A percentile compares a stretch with the other conserved stretches of the same genome.
Evolutionary conservation across 2,329 filamentous ascomycete genomes (phyloP).

Genomic region (Aspergillus intermedius): DNA sequence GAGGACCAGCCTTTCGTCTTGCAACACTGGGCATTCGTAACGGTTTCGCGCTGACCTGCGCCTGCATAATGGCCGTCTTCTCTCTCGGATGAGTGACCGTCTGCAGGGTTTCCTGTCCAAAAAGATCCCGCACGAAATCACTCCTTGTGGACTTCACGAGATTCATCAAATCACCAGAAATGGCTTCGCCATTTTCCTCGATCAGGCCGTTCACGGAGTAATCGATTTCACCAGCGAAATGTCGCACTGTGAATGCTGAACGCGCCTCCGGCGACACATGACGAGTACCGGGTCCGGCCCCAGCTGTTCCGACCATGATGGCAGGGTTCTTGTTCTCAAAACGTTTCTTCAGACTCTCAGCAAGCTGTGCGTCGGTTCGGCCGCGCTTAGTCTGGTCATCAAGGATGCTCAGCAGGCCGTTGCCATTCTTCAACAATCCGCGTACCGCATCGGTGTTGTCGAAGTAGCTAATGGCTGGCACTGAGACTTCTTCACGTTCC

Average conservation of each 20-base stretch:
- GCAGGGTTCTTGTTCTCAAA: constrained; percentile 93
- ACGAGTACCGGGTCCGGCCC: constrained; percentile 76
- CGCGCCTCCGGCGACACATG: constrained; percentile 76
- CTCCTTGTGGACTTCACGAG: constrained; percentile 83
- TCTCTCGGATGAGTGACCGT: constrained; percentile 92
- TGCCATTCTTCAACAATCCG: constrained; percentile 83
- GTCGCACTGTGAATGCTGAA: constrained; percentile 80
- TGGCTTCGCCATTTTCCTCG: constrained; percentile 93
- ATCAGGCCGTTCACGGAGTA: constrained; percentile 81
- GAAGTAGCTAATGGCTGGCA: constrained; percentile 91
- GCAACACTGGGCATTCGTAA: constrained; percentile 90
- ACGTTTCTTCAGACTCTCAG: constrained; percentile 84
- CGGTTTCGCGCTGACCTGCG: constrained; percentile 91
- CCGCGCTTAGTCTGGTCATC: constrained; percentile 92
- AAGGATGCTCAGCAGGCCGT: constrained; percentile 86
- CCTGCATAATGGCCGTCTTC: constrained; percentile 85
- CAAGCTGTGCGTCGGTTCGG: constrained; percentile 78
- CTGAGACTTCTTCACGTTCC: constrained; percentile 85
- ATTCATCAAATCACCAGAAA: constrained; percentile 93
- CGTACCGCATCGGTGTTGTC: constrained; percentile 94
- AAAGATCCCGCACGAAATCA: constrained; percentile 80
- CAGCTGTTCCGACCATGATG: constrained; percentile 70
- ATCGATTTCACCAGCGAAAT: constrained; percentile 94
- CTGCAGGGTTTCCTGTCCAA: constrained; percentile 91
- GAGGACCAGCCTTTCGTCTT: constrained; percentile 61